Base-by-base conservation (phyloP, 1,284 basidiomycete genomes). In the Tylopilus orsonianus region DNA sequence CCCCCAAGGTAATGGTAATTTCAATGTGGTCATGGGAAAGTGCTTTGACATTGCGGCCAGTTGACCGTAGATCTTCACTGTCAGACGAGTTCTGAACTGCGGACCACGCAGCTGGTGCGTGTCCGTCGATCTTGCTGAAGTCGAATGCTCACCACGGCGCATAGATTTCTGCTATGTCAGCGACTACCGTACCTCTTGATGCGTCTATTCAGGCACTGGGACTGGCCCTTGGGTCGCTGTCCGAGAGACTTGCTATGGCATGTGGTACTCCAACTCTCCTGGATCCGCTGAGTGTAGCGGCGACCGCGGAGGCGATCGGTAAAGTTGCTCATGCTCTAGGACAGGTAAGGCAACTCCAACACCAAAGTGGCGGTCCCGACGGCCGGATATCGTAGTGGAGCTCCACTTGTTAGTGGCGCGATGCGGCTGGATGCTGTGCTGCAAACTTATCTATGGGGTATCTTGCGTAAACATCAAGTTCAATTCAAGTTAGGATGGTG, bases 291-390 rank as follows among this genome's bases (percentile, higher is more conserved):
- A 69, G 75, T 14, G 77, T 90, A 44, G 77, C 74, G 22, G 69
- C 72, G 39, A 81, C 79, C 4, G 85, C 87, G n/a, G 85, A 89
- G 52, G 79, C 85, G 2, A 85, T 90, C 38, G 66, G 70, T 38
- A 86, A 82, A 60, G 80, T 85, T 12, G 74, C 80, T 3, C 75
- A 80, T 54, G 85, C 87, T 9, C 68, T 90, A 48, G 66, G 68
- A 7, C 75, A 83, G 49, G 75, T 87, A 44, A 79, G 75, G 50
- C 73, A 81, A 52, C 66, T 89, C 42, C 78, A 80, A 52, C 66
- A 67, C 64, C 69, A 63, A 40, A 44, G 41, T 20, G 18, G 42
- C 22, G 19, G 23, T 36, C 39, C 46, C 27, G 36, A 39, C 30
- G 49, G 54, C 27, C 38, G 58, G 49, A 50, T 54, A 35, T 46